Base-by-base conservation (phyloP, 2,329 filamentous ascomycete species). In the Colletotrichum simmondsii region DNA sequence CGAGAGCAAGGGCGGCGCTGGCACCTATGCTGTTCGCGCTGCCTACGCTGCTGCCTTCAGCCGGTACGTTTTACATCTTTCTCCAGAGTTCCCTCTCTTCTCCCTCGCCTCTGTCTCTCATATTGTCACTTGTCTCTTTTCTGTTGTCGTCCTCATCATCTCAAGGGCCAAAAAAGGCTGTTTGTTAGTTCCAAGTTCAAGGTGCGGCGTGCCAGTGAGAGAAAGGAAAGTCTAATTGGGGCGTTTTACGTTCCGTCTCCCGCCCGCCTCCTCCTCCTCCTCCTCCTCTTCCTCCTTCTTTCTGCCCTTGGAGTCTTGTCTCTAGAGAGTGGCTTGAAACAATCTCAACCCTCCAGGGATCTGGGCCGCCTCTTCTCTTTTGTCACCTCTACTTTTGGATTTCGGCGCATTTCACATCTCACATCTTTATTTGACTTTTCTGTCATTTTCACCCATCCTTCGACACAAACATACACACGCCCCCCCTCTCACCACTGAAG, bases 31-130 rank as follows among this genome's bases (percentile, higher is more conserved):
- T 60, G 86, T 92, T 56, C 86, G 92, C 63, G 89, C 93, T 68
- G 88, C 92, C 54, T 95, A 96, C 82, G 90, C 92, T 32, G 90
- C 92, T 32, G 93, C 93, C 7, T 93, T 96, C 80, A 92, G 91
- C 83, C 89, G 92, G 91, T 93, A 84, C 79, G 88, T 86, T 69
- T 61, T 35, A 32, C 52, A 66, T 26, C 6, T 30, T 24, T 53
- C 35, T 70, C 54, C 16, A 42, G 37, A 42, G 14, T 42, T 42
- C 14, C 37, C 5, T 42, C 35, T 37, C 35, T 16, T 56, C 37
- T 73, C 26, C 56, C 66, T 69, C 68, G 49, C 67, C 19, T 8
- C 8, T 7, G 16, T n/a, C 42, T 49, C 42, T 49, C 7, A 10
- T 19, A n/a, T 30, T 30, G 26, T 35, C 35, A 64, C 53, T 16